Base-by-base conservation (phyloP, 495 filamentous ascomycete genomes). In the Elasticomyces elasticus region DNA sequence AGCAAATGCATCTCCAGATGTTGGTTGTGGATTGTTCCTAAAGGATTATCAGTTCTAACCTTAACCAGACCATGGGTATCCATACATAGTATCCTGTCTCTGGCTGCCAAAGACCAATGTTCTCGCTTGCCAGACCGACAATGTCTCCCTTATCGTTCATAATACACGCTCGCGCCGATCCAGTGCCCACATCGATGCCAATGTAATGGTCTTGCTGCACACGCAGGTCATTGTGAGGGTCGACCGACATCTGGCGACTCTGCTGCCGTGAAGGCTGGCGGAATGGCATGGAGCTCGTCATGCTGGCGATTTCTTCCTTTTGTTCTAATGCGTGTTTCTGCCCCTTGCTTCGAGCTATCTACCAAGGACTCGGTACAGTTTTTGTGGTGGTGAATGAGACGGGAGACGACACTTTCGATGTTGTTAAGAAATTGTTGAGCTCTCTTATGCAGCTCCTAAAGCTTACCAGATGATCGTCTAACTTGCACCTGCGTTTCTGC, bases 1-100 rank as follows among this genome's bases (percentile, higher is more conserved):
- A 69, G 66, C 88, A 92, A 65, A 98, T 92, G 65, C 86, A 85
- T 45, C 79, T 76, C 92, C 92, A 98, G 60, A 97, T 97, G 69
- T 98, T 88, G 46, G 78, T 85, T 0, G 92, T 98, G 17, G 91
- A 96, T 90, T 98, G 92, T 74, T 98, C 92, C 88, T 94, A 45
- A 17, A 17, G 28, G 17, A 7, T 15, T 1, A 19, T 49, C 45
- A 55, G 52, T 20, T 49, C 27, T 17, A 22, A 24, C 23, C 10
- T 17, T 15, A 1, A 12, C 4, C 20, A 5, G 5, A 6, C 20
- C 2, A 27, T 3, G 2, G 4, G 33, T 35, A 17, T 47, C 2
- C 73, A 25, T 67, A 88, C 89, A 74, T 97, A 97, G 72, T 89
- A 92, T 43, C 85, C 86, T 23, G 83, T 79, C 63, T 87, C 76